Conservation (phyloP, 192 early-diverging fungal species). For the Gamsiella multidivaricata region DNA sequence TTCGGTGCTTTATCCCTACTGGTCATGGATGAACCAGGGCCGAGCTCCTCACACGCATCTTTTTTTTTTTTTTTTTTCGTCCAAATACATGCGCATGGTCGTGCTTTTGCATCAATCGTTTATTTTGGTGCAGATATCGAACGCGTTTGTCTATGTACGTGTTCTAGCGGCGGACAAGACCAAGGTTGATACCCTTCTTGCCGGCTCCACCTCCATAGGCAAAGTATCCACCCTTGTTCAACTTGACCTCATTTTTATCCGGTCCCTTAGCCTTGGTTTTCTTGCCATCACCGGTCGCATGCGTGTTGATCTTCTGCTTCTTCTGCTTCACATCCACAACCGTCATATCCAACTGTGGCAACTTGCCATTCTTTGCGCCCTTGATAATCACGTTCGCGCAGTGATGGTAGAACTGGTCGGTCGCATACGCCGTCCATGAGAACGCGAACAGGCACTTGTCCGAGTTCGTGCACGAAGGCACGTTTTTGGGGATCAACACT, state of each 20-base stretch:
- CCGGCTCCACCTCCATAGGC: constrained; percentile 13
- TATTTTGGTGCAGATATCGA: not conserved
- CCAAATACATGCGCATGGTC: too few species aligned
- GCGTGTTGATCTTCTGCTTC: constrained; percentile 11
- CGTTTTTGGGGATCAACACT: constrained; percentile 52
- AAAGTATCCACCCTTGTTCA: constrained; percentile 14
- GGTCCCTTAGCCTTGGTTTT: constrained; percentile 4
- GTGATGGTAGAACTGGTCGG: too few species aligned
- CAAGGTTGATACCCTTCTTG: constrained; percentile 14
- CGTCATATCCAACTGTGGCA: constrained; percentile 18
- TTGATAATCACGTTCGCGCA: constrained; percentile 72
- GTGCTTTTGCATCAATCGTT: not conserved
- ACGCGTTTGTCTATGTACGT: not conserved
- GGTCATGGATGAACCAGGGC: too few species aligned
- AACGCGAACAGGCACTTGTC: constrained; percentile 58
- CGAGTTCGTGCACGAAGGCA: constrained; percentile 32
- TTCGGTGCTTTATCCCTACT: too few species aligned
- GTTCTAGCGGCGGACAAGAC: constrained; percentile 1
- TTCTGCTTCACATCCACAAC: constrained; percentile 15
- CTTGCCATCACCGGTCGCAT: constrained; percentile 14
- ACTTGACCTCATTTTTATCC: not conserved
- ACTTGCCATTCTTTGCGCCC: constrained; percentile 25
- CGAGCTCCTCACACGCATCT: too few species aligned
- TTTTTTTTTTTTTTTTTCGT: too few species aligned
- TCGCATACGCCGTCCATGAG: constrained; percentile 79